phyloP scores from a whole-genome alignment of 2,329 filamentous ascomycete genomes.

The Gliomastix tumulicola region DNA sequence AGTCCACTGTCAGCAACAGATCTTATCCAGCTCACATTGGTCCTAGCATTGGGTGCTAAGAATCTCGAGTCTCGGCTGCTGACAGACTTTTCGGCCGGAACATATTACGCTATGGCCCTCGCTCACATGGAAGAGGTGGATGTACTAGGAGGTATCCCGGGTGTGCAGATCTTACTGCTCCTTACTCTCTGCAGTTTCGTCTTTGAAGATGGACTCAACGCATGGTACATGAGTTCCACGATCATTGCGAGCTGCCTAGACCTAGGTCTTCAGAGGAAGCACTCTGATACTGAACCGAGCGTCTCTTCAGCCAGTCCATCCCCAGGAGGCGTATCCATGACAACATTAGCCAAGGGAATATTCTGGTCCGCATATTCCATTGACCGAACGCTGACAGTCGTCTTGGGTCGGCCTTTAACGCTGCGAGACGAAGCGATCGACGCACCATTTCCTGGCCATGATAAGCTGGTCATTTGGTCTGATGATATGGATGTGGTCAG shows the following conservation, averaged over 20 bases:
- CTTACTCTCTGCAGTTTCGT: conserved; percentile 6
- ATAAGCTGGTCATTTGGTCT: no score
- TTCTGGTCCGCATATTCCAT: conserved; percentile 11
- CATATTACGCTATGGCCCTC: conserved; percentile 1
- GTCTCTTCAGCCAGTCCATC: no score
- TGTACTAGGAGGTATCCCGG: conserved; percentile 9
- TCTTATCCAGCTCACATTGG: not conserved
- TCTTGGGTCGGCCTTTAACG: conserved; percentile 8
- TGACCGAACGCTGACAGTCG: conserved; percentile 7
- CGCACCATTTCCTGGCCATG: conserved; percentile 10
- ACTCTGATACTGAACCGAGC: no score
- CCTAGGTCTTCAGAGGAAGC: conserved; percentile 7
- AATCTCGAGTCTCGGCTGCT: not conserved
- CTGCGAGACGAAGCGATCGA: conserved; percentile 9
- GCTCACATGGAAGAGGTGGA: conserved; percentile 5
- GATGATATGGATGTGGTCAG: no score
- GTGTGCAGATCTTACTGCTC: conserved; percentile 9
- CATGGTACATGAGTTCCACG: conserved; percentile 8
- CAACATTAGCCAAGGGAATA: no score
- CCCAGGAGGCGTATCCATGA: no score
- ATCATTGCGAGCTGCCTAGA: conserved; percentile 9
- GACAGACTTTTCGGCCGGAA: not conserved
- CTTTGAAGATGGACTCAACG: conserved; percentile 8
- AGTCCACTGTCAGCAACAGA: not conserved
- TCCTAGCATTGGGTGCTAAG: not conserved